Base-by-base conservation (phyloP, 139 green algal genomes). In the Micractinium conductrix region DNA sequence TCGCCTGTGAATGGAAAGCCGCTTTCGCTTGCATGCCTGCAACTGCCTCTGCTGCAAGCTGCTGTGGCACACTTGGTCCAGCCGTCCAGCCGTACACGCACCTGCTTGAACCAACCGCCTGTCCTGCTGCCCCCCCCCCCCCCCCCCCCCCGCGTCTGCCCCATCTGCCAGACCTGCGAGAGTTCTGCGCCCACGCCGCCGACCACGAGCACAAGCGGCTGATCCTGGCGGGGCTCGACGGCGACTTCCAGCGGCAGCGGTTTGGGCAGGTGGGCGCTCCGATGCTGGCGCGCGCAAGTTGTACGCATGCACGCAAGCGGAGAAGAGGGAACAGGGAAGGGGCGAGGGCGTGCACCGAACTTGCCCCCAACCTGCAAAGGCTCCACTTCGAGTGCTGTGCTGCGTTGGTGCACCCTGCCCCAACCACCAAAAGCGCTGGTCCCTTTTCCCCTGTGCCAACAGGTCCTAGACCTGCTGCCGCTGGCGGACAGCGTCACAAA, bases 401-500 rank as follows among this genome's bases (percentile, higher is more conserved):
- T 12, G n/a, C 63, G 17, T 28, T 68, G 60, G 3, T 24, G 60
- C 2, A 4, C 10, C 26, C n/a, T n/a, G n/a, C n/a, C n/a, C n/a
- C n/a, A n/a, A n/a, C n/a, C n/a, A n/a, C n/a, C n/a, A n/a, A n/a
- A n/a, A n/a, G n/a, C n/a, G n/a, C 8, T 35, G 38, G 3, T 24
- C 28, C 71, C 44, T 10, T 12, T 12, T 1, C 30, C 45, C 1
- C 24, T 70, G 2, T 14, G 0, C 24, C 10, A 10, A 28, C 89
- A 92, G 76, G 80, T 95, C n/a, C 69, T 94, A 48, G 86, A 95
- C 63, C 85, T 98, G 58, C n/a, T 98, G 8, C 93, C 95, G 21
- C 26, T 96, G 30, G 90, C 92, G 14, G 95, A 98, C 86, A 83
- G 14, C 24, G 90, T 98, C 19, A 93, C 86, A 21, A 97, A 97